Evolutionary conservation across 768 basidiomycete genomes (phyloP).

Genomic region (Suillus cothurnatus): DNA sequence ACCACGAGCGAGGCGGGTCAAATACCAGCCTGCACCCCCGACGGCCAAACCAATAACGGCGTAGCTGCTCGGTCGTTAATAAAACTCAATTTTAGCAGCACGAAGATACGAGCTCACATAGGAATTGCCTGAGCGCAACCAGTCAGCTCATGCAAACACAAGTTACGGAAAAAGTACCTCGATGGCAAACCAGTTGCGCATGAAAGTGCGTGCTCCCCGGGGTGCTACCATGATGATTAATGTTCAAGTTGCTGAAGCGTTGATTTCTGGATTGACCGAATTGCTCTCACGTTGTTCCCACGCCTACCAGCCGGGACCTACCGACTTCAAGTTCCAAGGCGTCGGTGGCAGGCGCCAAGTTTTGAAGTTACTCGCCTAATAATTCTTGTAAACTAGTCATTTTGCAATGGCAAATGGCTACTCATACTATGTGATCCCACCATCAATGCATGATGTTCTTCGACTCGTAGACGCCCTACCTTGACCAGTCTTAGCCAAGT

Average conservation of each 20-base stretch:
- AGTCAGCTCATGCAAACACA: neutral
- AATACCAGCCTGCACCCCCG: slow-evolving; percentile 68
- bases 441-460: too few relatives aligned
- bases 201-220: slow-evolving; percentile 29
- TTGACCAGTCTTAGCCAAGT: too few relatives aligned
- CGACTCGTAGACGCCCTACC: too few relatives aligned
- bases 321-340: slow-evolving; percentile 4
- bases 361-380: too few relatives aligned
- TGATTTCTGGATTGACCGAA: neutral
- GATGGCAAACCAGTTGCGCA: slow-evolving; percentile 47
- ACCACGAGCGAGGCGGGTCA: slow-evolving; percentile 61
- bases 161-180: slow-evolving; percentile 36
- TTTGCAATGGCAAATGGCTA: too few relatives aligned
- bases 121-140: slow-evolving; percentile 45
- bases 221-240: slow-evolving; percentile 24
- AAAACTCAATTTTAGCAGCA: slow-evolving; percentile 7
- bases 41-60: slow-evolving; percentile 51
- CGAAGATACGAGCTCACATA: slow-evolving; percentile 38
- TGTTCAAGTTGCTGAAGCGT: slow-evolving; percentile 7
- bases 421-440: too few relatives aligned
- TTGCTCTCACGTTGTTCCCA: slow-evolving; percentile 8
- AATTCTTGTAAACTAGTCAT: too few relatives aligned
- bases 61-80: slow-evolving; percentile 38
- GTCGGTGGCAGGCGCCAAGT: too few relatives aligned
- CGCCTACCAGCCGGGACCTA: slow-evolving; percentile 13